Conservation (phyloP, 2,329 filamentous ascomycete genomes). For the Colletotrichum sp. region DNA sequence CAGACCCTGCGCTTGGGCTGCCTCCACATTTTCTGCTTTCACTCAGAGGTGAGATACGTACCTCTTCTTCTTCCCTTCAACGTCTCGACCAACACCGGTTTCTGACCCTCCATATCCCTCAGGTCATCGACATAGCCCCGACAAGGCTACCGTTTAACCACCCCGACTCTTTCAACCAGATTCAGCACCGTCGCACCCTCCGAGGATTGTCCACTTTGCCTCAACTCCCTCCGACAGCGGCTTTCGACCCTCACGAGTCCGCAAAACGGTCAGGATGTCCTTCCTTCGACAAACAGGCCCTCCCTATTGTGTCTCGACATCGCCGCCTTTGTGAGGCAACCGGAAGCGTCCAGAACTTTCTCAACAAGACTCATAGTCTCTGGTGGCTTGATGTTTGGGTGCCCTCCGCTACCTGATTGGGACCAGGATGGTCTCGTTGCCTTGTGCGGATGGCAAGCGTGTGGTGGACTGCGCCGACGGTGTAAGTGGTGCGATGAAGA, state of each 20-base stretch:
- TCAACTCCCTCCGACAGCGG: not conserved
- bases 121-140: not conserved
- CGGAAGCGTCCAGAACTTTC: not conserved
- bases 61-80: not conserved
- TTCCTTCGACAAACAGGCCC: not conserved
- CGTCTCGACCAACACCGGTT: not conserved
- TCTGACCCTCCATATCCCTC: not conserved
- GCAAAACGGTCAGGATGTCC: not conserved
- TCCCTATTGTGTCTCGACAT: not conserved
- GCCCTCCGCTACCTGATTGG: not conserved
- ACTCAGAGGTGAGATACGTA: conserved; percentile 4
- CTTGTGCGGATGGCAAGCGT: not conserved
- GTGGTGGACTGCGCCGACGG: not conserved
- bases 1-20: not conserved
- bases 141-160: not conserved
- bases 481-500: not conserved
- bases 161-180: not conserved
- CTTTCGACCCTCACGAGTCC: not conserved
- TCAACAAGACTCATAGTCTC: not conserved
- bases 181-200: not conserved
- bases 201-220: not conserved
- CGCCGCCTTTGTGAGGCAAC: not conserved
- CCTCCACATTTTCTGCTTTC: not conserved
- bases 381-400: not conserved
- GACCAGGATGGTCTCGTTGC: not conserved